These are phyloP conservation scores for Epicoccum nigrum DNA, from an alignment of 2,329 filamentous ascomycete genomes.

Conservation along the genomic window DNA sequence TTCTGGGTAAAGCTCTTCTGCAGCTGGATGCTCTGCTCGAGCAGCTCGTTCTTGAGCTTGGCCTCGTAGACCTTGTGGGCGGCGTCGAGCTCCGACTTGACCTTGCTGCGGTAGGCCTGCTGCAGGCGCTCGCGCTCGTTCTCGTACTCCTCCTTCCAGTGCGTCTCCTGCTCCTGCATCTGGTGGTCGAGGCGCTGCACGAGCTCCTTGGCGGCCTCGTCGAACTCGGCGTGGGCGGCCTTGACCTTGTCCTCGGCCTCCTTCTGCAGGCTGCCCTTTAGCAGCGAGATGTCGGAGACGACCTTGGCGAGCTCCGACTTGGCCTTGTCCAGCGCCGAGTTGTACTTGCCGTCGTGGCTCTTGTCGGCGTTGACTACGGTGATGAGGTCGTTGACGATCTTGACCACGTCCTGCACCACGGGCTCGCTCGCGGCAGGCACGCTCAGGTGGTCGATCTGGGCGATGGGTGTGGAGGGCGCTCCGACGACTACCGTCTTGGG, in stretches of 20 bases:
- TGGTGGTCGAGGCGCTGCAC: conserved; percentile 83
- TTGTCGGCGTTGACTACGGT: conserved; percentile 89
- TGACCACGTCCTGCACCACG: conserved; percentile 89
- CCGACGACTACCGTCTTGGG: conserved; percentile 15
- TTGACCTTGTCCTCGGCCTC: conserved; percentile 77
- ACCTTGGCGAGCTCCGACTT: conserved; percentile 82
- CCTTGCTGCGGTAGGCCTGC: conserved; percentile 77
- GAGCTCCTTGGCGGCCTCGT: conserved; percentile 85
- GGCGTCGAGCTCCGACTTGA: conserved; percentile 78
- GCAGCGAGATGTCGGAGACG: conserved; percentile 74
- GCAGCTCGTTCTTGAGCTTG: conserved; percentile 80
- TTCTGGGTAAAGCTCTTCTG: conserved; percentile 83
- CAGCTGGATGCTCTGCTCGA: conserved; percentile 87
- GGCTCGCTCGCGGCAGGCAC: conserved; percentile 80
- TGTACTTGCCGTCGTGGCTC: conserved; percentile 73
- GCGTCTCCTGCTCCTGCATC: conserved; percentile 78
- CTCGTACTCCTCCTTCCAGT: conserved; percentile 89
- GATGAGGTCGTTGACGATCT: conserved; percentile 95
- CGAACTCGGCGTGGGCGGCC: conserved; percentile 76
- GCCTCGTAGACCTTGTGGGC: conserved; percentile 82
- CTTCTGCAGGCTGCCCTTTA: conserved; percentile 73
- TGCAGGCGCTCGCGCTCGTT: conserved; percentile 81
- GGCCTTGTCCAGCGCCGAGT: conserved; percentile 78
- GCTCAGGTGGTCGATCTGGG: conserved; percentile 78
- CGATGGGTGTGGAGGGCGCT: conserved; percentile 30